Evolutionary conservation across 371 early-diverging fungal species (phyloP).

Genomic region (Mucor racemosus): DNA sequence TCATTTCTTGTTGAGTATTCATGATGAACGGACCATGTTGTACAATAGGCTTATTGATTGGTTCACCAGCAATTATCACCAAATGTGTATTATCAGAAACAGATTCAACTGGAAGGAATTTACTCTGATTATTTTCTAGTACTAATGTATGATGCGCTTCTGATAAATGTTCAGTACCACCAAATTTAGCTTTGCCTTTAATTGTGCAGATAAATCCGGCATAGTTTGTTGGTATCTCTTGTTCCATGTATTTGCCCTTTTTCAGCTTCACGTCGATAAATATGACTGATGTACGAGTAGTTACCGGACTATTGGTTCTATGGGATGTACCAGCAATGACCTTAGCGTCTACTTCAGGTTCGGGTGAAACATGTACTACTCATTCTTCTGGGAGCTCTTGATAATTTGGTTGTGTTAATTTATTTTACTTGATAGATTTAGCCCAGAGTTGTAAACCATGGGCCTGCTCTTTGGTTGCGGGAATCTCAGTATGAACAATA

Average conservation of each 20-base stretch:
- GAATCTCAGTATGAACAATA: conserved; percentile 82
- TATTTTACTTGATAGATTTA: conserved; percentile 81
- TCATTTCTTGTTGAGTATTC: conserved; percentile 58
- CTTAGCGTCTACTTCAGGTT: conserved; percentile 63
- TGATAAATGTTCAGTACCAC: conserved; percentile 46
- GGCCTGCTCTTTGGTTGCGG: conserved; percentile 39
- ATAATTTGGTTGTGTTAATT: conserved; percentile 75
- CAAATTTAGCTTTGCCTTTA: conserved; percentile 59
- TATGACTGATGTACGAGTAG: conserved; percentile 70
- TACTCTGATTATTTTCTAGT: conserved; percentile 48
- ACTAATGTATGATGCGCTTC: conserved; percentile 60
- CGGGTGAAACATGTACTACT: conserved; percentile 58
- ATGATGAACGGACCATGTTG: conserved; percentile 68
- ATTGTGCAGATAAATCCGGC: conserved; percentile 72
- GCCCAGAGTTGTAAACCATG: conserved; percentile 87
- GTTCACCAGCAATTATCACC: conserved; percentile 67
- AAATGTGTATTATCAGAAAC: conserved; percentile 57
- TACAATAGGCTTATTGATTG: conserved; percentile 59
- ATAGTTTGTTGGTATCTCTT: conserved; percentile 59
- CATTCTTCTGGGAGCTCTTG: conserved; percentile 70
- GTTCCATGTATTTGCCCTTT: conserved; percentile 54
- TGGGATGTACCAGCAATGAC: conserved; percentile 77
- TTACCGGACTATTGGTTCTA: conserved; percentile 61
- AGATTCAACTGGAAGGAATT: conserved; percentile 46
- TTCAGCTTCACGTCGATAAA: conserved; percentile 71